These are phyloP conservation scores for Bathelium albidoporum DNA, from an alignment of 495 filamentous ascomycete genomes.

Conservation along the genomic window DNA sequence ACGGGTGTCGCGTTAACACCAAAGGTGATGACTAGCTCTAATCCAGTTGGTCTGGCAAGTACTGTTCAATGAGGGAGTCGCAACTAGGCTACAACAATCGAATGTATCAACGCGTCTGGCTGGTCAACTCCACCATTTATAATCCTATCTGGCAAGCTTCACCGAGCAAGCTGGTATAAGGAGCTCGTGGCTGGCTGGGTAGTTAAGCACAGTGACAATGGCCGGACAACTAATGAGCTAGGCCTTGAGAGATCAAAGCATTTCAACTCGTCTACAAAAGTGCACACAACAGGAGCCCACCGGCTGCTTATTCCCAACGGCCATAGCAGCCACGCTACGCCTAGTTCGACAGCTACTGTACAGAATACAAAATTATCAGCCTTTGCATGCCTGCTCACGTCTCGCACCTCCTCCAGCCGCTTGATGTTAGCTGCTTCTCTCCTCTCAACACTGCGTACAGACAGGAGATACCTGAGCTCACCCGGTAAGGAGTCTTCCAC, in stretches of 20 bases:
- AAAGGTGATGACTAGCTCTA: not conserved
- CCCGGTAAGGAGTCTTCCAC: conserved; percentile 9
- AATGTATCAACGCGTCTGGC: conserved; percentile 16
- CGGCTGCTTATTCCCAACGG: conserved; percentile 28
- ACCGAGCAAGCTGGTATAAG: conserved; percentile 22
- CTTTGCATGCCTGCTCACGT: conserved; percentile 20
- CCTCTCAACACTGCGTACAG: conserved; percentile 17
- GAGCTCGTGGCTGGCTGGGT: conserved; percentile 10
- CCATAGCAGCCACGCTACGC: conserved; percentile 24
- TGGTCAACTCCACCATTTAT: conserved; percentile 21
- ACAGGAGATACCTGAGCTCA: conserved; percentile 6
- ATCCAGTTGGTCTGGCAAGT: not conserved
- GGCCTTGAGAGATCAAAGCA: conserved; percentile 19
- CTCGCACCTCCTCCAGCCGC: conserved; percentile 22
- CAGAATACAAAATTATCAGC: conserved; percentile 13
- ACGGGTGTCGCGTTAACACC: not conserved
- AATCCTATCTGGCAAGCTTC: conserved; percentile 18
- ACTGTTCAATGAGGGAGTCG: not conserved
- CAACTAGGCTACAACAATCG: conserved; percentile 10
- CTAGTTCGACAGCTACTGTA: conserved; percentile 18
- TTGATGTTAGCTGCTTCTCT: conserved; percentile 20
- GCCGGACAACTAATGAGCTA: conserved; percentile 24
- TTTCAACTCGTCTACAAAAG: conserved; percentile 21
- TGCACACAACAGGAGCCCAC: conserved; percentile 19
- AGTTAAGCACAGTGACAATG: conserved; percentile 18